phyloP scores from a whole-genome alignment of 345 rosid species.

The Alliaria petiolata region DNA sequence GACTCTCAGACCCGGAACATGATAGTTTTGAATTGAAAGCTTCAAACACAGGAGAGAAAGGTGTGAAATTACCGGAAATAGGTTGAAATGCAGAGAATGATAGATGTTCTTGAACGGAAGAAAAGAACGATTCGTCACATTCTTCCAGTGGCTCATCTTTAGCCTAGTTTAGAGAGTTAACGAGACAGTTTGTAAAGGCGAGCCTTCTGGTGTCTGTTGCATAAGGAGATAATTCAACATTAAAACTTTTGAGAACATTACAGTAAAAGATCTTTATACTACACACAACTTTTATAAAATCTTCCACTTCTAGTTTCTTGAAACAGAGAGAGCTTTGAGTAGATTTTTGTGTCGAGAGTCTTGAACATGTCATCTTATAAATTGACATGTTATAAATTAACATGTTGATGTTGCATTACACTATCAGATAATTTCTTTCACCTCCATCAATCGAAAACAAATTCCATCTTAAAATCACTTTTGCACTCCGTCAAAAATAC shows the following conservation, averaged over 20 bases:
- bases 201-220: conserved; percentile 54
- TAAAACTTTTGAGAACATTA: background rate
- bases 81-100: conserved; percentile 76
- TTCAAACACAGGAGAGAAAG: background rate
- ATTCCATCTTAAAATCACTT: too few species aligned
- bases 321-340: background rate
- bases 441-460: too few species aligned
- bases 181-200: conserved; percentile 54
- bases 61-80: conserved; percentile 42
- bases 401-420: too few species aligned
- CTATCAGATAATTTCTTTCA: too few species aligned
- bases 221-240: conserved; percentile 17
- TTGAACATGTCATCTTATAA: too few species aligned
- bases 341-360: too few species aligned
- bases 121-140: conserved; percentile 54
- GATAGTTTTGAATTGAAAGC: background rate
- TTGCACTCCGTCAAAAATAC: too few species aligned
- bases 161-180: conserved; percentile 63
- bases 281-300: background rate
- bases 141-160: conserved; percentile 46
- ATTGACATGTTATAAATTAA: too few species aligned
- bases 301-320: background rate
- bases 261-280: background rate
- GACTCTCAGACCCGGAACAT: too few species aligned
- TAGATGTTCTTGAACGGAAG: conserved; percentile 56